These are phyloP conservation scores for Podospora appendiculata DNA, from an alignment of 495 filamentous ascomycete genomes.

Conservation along the genomic window DNA sequence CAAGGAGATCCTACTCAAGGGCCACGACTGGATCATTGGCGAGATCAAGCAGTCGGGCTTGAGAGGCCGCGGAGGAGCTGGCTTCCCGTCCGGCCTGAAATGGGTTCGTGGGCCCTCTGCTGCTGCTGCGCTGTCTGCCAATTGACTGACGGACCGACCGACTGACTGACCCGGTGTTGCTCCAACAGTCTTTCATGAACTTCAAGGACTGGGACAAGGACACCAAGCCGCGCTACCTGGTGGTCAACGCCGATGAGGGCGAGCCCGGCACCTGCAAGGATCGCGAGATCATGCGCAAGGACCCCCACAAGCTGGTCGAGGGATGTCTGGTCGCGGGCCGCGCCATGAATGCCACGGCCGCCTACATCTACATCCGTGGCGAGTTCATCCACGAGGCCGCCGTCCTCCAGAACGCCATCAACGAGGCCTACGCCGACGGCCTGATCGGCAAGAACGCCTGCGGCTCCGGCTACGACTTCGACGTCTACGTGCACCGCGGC, in stretches of 20 bases:
- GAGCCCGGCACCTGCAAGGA: slow-evolving; percentile 99
- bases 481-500: slow-evolving; percentile 92
- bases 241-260: slow-evolving; percentile 97
- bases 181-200: slow-evolving; percentile 92
- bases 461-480: slow-evolving; percentile 93
- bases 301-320: slow-evolving; percentile 96
- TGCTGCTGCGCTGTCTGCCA: not conserved
- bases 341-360: slow-evolving; percentile 95
- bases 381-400: slow-evolving; percentile 98
- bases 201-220: slow-evolving; percentile 99
- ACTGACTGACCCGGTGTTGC: slow-evolving; percentile 14
- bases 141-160: not conserved
- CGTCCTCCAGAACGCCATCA: slow-evolving; percentile 86
- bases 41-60: slow-evolving; percentile 96
- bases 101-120: slow-evolving; percentile 57
- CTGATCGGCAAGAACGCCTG: slow-evolving; percentile 97
- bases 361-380: slow-evolving; percentile 98
- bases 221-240: slow-evolving; percentile 87
- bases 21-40: slow-evolving; percentile 96
- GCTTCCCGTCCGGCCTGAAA: slow-evolving; percentile 97
- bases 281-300: slow-evolving; percentile 99
- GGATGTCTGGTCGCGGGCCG: slow-evolving; percentile 94
- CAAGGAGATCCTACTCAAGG: slow-evolving; percentile 95
- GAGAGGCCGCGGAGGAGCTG: slow-evolving; percentile 91
- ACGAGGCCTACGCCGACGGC: slow-evolving; percentile 91